A percentile compares a stretch with the other conserved stretches of the same genome.
These are phyloP conservation scores for Tolypocladium amazonense DNA, from an alignment of 2,329 filamentous ascomycete species.

Conservation along the genomic window DNA sequence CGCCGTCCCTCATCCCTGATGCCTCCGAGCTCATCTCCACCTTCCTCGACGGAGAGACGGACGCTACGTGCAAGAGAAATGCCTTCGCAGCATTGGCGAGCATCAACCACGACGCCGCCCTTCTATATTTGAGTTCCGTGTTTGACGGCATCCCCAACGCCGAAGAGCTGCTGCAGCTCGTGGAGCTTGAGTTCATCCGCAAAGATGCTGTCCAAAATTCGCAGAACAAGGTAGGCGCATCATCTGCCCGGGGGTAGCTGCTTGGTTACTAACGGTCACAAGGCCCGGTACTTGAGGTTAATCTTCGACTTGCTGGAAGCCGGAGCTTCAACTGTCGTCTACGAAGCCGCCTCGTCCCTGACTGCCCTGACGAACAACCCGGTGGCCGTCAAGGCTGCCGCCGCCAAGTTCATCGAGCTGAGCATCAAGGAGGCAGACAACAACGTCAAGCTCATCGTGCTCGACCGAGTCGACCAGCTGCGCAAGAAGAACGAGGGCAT, in stretches of 20 bases:
- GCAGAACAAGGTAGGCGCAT: conserved; percentile 68
- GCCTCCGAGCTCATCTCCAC: conserved; percentile 82
- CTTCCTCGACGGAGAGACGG: conserved; percentile 84
- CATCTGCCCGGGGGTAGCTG: conserved; percentile 8
- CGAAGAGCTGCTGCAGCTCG: conserved; percentile 85
- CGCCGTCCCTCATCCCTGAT: conserved; percentile 85
- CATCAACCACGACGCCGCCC: conserved; percentile 87
- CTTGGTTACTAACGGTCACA: conserved; percentile 10
- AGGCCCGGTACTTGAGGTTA: conserved; percentile 82
- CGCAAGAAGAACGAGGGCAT: conserved; percentile 83
- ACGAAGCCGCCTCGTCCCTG: conserved; percentile 91
- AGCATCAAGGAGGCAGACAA: conserved; percentile 98
- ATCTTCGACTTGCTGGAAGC: conserved; percentile 97
- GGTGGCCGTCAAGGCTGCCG: conserved; percentile 93
- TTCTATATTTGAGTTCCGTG: conserved; percentile 76
- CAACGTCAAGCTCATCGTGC: conserved; percentile 96
- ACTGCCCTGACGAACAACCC: conserved; percentile 93
- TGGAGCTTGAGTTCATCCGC: conserved; percentile 92
- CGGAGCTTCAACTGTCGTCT: conserved; percentile 86
- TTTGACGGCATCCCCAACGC: conserved; percentile 93
- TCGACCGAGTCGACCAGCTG: conserved; percentile 85
- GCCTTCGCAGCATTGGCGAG: conserved; percentile 84
- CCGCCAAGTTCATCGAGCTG: conserved; percentile 90
- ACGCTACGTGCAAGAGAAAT: conserved; percentile 95
- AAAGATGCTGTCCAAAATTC: conserved; percentile 94